These are phyloP conservation scores for Erodium chrysanthum DNA, from an alignment of 441 rosid genomes.

Conservation along the genomic window DNA sequence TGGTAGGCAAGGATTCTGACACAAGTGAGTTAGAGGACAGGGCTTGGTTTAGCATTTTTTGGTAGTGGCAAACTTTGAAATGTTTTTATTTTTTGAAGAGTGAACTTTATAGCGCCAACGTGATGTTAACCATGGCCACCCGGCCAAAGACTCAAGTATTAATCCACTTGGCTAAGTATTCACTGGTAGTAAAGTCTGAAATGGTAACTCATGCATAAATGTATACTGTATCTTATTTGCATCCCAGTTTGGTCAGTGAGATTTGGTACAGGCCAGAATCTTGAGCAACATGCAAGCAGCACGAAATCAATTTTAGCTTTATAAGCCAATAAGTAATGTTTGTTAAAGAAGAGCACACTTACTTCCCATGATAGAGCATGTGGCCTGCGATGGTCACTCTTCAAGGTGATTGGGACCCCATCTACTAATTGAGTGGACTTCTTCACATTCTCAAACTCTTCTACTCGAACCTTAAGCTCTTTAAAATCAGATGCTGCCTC, in stretches of 20 bases:
- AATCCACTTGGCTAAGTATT: neutral
- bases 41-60: neutral
- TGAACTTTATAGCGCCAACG: neutral
- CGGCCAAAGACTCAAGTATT: neutral
- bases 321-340: slow-evolving; percentile 6
- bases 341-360: slow-evolving; percentile 20
- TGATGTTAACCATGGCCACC: neutral
- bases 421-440: slow-evolving; percentile 38
- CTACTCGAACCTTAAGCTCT: slow-evolving; percentile 48
- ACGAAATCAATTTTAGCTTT: neutral
- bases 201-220: neutral
- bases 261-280: neutral
- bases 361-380: slow-evolving; percentile 91
- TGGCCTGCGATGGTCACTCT: slow-evolving; percentile 65
- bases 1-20: neutral
- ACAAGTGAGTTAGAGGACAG: neutral
- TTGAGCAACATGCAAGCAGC: neutral
- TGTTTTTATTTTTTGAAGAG: neutral
- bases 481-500: slow-evolving; percentile 70
- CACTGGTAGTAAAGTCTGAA: neutral
- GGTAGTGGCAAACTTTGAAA: neutral
- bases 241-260: neutral
- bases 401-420: slow-evolving; percentile 35
- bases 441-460: slow-evolving; percentile 55
- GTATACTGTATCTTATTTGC: neutral